Conservation (phyloP, 164 flowering plant genomes). For the Chimonanthus praecox region DNA sequence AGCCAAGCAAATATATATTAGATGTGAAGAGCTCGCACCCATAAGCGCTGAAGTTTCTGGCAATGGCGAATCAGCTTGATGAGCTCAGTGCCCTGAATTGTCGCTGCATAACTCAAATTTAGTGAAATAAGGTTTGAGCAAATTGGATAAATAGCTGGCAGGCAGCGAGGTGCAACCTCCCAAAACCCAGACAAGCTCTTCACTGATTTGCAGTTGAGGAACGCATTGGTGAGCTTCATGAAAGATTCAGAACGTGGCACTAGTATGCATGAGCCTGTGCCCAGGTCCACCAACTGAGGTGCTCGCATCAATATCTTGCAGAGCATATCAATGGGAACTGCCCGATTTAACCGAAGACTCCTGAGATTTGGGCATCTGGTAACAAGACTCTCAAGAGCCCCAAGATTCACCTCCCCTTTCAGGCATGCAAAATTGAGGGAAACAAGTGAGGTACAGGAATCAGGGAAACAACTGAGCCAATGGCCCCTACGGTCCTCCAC, state of each 20-base stretch:
- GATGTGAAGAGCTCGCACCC: conserved; percentile 43
- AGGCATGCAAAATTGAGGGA: conserved; percentile 82
- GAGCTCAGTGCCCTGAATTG: conserved; percentile 46
- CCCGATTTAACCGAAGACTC: conserved; percentile 56
- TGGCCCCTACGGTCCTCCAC: conserved; percentile 67
- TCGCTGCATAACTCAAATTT: conserved; percentile 78
- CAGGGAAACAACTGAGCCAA: conserved; percentile 84
- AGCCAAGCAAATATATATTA: too few species aligned
- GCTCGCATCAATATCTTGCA: conserved; percentile 51
- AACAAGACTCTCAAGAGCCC: conserved; percentile 73
- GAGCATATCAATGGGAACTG: conserved; percentile 57
- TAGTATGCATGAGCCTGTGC: conserved; percentile 51
- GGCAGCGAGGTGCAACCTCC: conserved; percentile 51
- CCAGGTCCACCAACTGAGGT: conserved; percentile 71
- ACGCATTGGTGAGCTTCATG: conserved; percentile 24
- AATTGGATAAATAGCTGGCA: conserved; percentile 49
- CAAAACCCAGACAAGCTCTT: conserved; percentile 81
- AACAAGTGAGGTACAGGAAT: conserved; percentile 64
- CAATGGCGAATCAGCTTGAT: conserved; percentile 54
- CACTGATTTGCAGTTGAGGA: conserved; percentile 45
- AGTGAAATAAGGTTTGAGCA: conserved; percentile 60
- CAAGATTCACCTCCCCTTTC: conserved; percentile 60
- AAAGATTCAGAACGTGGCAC: conserved; percentile 46
- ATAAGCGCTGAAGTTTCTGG: conserved; percentile 64
- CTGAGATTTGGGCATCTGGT: conserved; percentile 69